phyloP scores from a whole-genome alignment of 805 yeast species.

The Hanseniaspora meyeri region DNA sequence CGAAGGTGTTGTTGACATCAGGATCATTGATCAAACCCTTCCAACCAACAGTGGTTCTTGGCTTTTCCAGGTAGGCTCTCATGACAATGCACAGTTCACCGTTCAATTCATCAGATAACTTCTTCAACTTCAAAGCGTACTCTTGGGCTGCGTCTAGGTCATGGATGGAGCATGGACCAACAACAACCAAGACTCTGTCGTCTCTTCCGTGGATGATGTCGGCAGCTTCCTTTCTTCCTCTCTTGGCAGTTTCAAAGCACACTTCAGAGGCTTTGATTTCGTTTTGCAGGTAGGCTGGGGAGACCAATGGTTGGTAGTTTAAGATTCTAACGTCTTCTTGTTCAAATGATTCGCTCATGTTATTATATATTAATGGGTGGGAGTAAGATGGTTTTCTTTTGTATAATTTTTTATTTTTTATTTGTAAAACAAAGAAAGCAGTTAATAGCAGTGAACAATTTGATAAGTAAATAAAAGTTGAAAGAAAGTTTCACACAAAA shows the following conservation, averaged over 20 bases:
- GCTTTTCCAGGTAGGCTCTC: conserved; percentile 98
- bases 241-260: conserved; percentile 50
- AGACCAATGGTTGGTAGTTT: conserved; percentile 87
- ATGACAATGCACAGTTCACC: conserved; percentile 73
- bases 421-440: too few relatives aligned
- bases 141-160: conserved; percentile 83
- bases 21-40: conserved; percentile 97
- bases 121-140: conserved; percentile 60
- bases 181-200: conserved; percentile 76
- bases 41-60: conserved; percentile 99
- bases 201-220: conserved; percentile 61
- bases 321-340: conserved; percentile 61
- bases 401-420: too few relatives aligned
- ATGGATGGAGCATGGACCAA: conserved; percentile 96
- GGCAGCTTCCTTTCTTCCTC: conserved; percentile 69
- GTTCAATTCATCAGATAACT: conserved; percentile 54
- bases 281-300: conserved; percentile 82
- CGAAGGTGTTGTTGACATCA: conserved; percentile 79
- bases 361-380: background rate
- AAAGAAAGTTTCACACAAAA: too few relatives aligned
- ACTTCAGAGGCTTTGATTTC: conserved; percentile 58
- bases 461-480: too few relatives aligned
- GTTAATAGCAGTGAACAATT: too few relatives aligned
- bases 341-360: conserved; percentile 3
- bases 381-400: background rate